phyloP scores from a whole-genome alignment of 768 basidiomycete genomes.

The Hydnum rufescens region DNA sequence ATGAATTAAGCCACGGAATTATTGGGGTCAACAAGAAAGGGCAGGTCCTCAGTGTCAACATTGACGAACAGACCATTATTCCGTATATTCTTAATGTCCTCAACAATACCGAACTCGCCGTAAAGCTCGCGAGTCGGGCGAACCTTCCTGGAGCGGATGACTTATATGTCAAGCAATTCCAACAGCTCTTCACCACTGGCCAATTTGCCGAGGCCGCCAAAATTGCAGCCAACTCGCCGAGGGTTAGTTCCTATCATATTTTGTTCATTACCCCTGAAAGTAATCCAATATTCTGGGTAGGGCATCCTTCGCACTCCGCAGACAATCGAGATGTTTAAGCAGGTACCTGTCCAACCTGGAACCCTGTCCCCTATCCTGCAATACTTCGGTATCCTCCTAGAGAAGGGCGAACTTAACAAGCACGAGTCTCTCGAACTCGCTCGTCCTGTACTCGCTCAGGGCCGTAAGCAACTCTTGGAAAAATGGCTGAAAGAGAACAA shows the following conservation, averaged over 20 bases:
- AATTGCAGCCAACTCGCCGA: constrained; percentile 90
- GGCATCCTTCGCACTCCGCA: constrained; percentile 87
- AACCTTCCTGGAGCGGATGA: constrained; percentile 97
- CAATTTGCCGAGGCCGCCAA: constrained; percentile 92
- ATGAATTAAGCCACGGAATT: constrained; percentile 85
- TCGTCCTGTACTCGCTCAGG: constrained; percentile 86
- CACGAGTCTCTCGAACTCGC: constrained; percentile 90
- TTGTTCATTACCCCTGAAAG: background rate
- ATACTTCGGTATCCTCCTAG: constrained; percentile 95
- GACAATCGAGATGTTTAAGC: constrained; percentile 96
- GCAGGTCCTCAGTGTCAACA: constrained; percentile 88
- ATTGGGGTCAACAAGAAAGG: constrained; percentile 99
- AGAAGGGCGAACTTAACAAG: constrained; percentile 96
- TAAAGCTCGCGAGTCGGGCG: constrained; percentile 90
- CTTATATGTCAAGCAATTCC: constrained; percentile 85
- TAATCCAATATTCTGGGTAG: constrained; percentile 26
- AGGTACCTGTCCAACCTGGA: constrained; percentile 75
- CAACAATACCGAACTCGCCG: constrained; percentile 94
- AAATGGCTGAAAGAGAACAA: constrained; percentile 99
- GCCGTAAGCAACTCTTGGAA: constrained; percentile 88
- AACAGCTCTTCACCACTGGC: constrained; percentile 69
- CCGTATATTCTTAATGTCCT: constrained; percentile 86
- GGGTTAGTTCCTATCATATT: constrained; percentile 28
- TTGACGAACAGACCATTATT: constrained; percentile 90
- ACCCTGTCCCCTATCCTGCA: constrained; percentile 89